Base-by-base conservation (phyloP, 768 basidiomycete species). In the Leccinum sublutescens region DNA sequence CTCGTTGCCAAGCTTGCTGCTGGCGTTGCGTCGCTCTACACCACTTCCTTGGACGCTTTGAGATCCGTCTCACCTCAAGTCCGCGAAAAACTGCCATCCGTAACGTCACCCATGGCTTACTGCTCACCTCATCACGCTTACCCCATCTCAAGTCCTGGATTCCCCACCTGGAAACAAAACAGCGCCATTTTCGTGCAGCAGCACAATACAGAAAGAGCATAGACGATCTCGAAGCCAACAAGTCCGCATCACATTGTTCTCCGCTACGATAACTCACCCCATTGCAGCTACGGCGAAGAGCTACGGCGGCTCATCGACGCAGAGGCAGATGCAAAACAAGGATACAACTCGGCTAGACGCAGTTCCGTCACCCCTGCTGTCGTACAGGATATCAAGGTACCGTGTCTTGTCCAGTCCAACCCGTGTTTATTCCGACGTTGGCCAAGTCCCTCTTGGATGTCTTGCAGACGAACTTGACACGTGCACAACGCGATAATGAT, bases 401-500 rank as follows among this genome's bases (percentile, higher is more conserved):
- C 19, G 47, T 49, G 36, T 52, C 29, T 14, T 21, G 33, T 0
- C 47, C 23, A 19, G 12, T 10, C 29, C 21, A n/a, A 49, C 11
- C 38, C 25, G 1, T n/a, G 6, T 21, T 27, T 36, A 23, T 62
- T 3, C 57, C 11, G 19, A 67, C 54, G 5, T 52, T 1, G 9
- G 40, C 17, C 23, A 69, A 98, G 95, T 91, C 90, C 1, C 77
- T 98, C 15, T 75, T 89, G 25, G 86, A 88, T 50, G 85, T 78
- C 8, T 77, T 97, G 25, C 82, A 88, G 63, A 85, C 82, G 54
- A 82, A 85, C 56, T 72, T 90, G 34, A 74, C 78, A 4, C 83
- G 92, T 14, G 91, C 95, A 0, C 84, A 88, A 62, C 84, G 93
- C 33, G 96, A 98, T 72, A 99, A 99, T 71, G 91, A 96, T 72